Percentiles rank a stretch among this genome's conserved stretches.
phyloP scores from a whole-genome alignment of 2,329 filamentous ascomycete genomes.

The Colletotrichum godetiae region DNA sequence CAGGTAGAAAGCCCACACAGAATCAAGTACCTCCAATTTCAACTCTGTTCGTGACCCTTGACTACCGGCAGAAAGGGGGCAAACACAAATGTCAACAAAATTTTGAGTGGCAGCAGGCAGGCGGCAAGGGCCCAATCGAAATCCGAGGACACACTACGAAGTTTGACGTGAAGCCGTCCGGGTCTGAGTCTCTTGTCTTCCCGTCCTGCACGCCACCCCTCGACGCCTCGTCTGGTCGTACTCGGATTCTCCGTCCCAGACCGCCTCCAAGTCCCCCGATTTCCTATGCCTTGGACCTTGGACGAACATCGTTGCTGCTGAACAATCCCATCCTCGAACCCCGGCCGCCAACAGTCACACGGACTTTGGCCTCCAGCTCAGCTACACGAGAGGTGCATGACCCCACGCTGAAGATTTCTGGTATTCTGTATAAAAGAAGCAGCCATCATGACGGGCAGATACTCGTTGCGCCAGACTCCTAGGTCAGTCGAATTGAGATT shows the following conservation, averaged over 20 bases:
- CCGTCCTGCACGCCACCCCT: conserved; percentile 23
- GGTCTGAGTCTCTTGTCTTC: not conserved
- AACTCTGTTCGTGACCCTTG: conserved; percentile 26
- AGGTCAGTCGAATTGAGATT: conserved; percentile 42
- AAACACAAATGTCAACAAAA: conserved; percentile 35
- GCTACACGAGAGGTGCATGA: conserved; percentile 36
- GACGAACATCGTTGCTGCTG: not conserved
- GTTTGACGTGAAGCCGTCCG: conserved; percentile 23
- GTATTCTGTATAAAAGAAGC: conserved; percentile 21
- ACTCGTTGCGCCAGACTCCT: conserved; percentile 52
- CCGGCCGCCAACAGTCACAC: conserved; percentile 18
- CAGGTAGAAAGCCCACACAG: too few relatives aligned
- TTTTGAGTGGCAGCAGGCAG: conserved; percentile 14
- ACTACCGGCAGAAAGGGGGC: conserved; percentile 36
- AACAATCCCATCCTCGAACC: conserved; percentile 11
- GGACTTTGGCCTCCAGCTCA: conserved; percentile 15
- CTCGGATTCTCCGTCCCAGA: conserved; percentile 24
- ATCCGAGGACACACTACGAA: conserved; percentile 25
- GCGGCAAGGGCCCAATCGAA: conserved; percentile 18
- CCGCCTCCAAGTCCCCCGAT: conserved; percentile 8
- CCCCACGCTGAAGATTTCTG: conserved; percentile 23
- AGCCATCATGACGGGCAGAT: conserved; percentile 49
- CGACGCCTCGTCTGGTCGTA: conserved; percentile 27
- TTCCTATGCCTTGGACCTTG: conserved; percentile 17
- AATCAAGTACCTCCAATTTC: conserved; percentile 16